These are phyloP conservation scores for Alternaria panax DNA, from an alignment of 2,329 filamentous ascomycete species.

Conservation along the genomic window DNA sequence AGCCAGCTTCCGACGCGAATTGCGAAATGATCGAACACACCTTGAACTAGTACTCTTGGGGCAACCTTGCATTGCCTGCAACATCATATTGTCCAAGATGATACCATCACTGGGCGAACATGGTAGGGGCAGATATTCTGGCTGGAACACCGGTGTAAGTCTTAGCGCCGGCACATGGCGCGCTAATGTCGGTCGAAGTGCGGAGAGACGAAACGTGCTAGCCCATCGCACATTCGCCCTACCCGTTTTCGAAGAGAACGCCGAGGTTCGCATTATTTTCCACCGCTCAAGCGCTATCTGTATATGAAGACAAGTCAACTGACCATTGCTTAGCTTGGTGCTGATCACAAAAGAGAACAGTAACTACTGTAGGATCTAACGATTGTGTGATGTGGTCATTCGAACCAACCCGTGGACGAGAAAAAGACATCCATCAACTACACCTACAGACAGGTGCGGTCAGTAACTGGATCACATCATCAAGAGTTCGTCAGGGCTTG, in stretches of 20 bases:
- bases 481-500: neutral
- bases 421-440: neutral
- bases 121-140: neutral
- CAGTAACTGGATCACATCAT: neutral
- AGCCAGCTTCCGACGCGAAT: neutral
- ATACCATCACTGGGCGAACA: too few species aligned
- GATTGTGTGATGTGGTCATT: neutral
- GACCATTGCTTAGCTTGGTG: conserved; percentile 42
- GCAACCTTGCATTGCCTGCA: neutral
- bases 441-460: neutral
- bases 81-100: neutral
- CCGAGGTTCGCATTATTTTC: conserved; percentile 63
- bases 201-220: conserved; percentile 7
- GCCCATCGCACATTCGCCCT: neutral
- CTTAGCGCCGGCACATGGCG: conserved; percentile 6
- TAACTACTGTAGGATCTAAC: neutral
- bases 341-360: neutral
- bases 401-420: neutral
- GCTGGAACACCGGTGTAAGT: neutral
- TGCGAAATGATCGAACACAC: neutral
- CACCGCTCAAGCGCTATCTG: conserved; percentile 97
- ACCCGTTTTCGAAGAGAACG: conserved; percentile 3
- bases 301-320: conserved; percentile 98
- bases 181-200: neutral
- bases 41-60: neutral